These are phyloP conservation scores for Fusarium subtropicale DNA, from an alignment of 2,329 filamentous ascomycete species.

Conservation along the genomic window DNA sequence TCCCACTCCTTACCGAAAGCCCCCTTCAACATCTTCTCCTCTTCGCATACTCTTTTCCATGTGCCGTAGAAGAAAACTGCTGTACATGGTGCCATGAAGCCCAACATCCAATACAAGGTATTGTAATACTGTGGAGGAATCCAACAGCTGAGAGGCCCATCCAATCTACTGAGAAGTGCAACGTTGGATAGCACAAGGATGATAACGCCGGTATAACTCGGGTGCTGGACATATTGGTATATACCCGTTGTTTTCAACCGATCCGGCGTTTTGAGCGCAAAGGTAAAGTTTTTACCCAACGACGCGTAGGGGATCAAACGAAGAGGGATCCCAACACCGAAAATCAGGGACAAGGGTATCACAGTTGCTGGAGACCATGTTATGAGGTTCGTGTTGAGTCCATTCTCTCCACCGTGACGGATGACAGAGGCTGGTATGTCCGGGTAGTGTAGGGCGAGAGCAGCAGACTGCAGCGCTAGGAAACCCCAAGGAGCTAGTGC, in stretches of 20 bases:
- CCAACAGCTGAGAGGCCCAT: slow-evolving; percentile 57
- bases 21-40: slow-evolving; percentile 62
- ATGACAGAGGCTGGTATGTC: slow-evolving; percentile 42
- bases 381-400: slow-evolving; percentile 48
- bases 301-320: slow-evolving; percentile 55
- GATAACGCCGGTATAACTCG: slow-evolving; percentile 61
- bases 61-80: slow-evolving; percentile 41
- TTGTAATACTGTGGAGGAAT: slow-evolving; percentile 44
- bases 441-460: slow-evolving; percentile 33
- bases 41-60: slow-evolving; percentile 57
- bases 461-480: slow-evolving; percentile 40
- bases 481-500: slow-evolving; percentile 42
- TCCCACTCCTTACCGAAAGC: slow-evolving; percentile 63
- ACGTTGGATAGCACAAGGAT: slow-evolving; percentile 51
- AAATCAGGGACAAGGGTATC: slow-evolving; percentile 51
- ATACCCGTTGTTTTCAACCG: slow-evolving; percentile 59
- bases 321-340: slow-evolving; percentile 49
- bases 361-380: slow-evolving; percentile 54
- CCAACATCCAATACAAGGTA: slow-evolving; percentile 5
- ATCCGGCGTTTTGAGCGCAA: slow-evolving; percentile 60
- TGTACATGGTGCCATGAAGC: slow-evolving; percentile 2
- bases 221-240: slow-evolving; percentile 63
- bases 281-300: slow-evolving; percentile 66
- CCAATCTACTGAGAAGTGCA: slow-evolving; percentile 52
- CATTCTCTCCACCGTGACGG: slow-evolving; percentile 49